Conservation (phyloP, 768 basidiomycete species). For the Russula griseocarnosa region DNA sequence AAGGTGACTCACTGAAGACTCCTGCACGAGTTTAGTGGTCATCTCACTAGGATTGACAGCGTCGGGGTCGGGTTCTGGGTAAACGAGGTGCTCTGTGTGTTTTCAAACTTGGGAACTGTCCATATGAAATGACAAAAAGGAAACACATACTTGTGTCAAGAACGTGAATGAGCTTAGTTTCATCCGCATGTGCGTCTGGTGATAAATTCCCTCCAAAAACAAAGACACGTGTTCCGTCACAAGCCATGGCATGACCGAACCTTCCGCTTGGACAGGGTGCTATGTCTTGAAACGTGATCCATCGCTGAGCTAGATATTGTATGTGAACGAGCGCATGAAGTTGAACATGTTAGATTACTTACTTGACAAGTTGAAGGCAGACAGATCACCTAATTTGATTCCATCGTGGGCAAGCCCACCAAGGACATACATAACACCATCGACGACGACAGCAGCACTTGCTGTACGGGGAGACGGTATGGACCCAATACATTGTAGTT, state of each 20-base stretch:
- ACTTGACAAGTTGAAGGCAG: constrained; percentile 98
- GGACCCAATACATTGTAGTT: constrained; percentile 92
- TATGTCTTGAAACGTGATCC: constrained; percentile 99
- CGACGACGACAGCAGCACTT: constrained; percentile 91
- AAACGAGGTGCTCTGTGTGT: constrained; percentile 94
- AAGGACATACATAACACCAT: constrained; percentile 96
- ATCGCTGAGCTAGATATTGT: constrained; percentile 70
- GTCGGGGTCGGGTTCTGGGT: constrained; percentile 57
- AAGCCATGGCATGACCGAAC: constrained; percentile 98
- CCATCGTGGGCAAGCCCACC: constrained; percentile 96
- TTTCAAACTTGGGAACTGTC: neutral
- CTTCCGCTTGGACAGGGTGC: constrained; percentile 89
- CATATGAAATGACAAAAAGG: neutral
- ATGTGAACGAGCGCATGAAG: neutral
- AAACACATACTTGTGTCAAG: constrained; percentile 83
- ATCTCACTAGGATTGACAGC: constrained; percentile 39
- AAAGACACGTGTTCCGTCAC: constrained; percentile 81
- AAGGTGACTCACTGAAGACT: too few species aligned
- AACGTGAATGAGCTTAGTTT: constrained; percentile 76
- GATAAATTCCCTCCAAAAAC: constrained; percentile 94
- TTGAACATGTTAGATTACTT: constrained; percentile 37
- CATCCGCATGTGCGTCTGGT: constrained; percentile 65
- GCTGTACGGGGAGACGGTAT: constrained; percentile 94
- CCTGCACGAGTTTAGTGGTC: constrained; percentile 37
- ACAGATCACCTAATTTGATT: constrained; percentile 88